Percentiles rank a stretch among this genome's conserved stretches.
Conservation (phyloP, 1,284 basidiomycete genomes). For the Irpex sp. region DNA sequence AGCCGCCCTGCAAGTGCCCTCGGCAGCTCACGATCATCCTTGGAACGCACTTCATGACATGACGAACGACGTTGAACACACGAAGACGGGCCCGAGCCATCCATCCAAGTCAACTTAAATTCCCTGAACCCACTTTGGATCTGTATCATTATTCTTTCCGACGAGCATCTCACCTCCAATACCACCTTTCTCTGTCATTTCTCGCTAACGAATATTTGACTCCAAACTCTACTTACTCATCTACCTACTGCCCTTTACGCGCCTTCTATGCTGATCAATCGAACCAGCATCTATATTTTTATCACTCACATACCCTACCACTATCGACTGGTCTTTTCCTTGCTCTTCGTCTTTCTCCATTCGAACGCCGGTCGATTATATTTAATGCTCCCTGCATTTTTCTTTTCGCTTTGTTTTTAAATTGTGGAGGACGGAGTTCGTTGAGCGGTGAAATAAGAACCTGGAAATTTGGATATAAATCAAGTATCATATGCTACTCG, state of each 20-base stretch:
- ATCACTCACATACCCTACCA: background rate
- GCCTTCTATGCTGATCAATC: background rate
- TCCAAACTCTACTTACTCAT: background rate
- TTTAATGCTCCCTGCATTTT: background rate
- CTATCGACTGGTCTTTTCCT: background rate
- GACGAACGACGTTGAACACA: background rate
- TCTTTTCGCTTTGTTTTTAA: background rate
- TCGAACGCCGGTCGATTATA: background rate
- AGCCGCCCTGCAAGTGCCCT: constrained; percentile 24
- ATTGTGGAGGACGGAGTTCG: background rate
- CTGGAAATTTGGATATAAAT: background rate
- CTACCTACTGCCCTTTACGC: background rate
- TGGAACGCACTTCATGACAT: constrained; percentile 1
- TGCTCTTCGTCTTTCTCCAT: background rate
- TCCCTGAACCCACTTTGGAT: background rate
- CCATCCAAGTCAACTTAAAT: background rate
- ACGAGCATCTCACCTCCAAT: background rate
- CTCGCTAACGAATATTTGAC: background rate
- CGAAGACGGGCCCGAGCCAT: background rate
- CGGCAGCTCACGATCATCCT: background rate
- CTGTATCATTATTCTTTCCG: background rate
- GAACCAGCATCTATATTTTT: background rate
- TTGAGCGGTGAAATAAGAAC: too few relatives aligned
- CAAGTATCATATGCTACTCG: too few relatives aligned
- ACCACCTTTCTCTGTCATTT: background rate